Percentiles rank a stretch among this genome's conserved stretches.
Conservation (phyloP, 306 rosid genomes). For the Erythrophleum fordii region DNA sequence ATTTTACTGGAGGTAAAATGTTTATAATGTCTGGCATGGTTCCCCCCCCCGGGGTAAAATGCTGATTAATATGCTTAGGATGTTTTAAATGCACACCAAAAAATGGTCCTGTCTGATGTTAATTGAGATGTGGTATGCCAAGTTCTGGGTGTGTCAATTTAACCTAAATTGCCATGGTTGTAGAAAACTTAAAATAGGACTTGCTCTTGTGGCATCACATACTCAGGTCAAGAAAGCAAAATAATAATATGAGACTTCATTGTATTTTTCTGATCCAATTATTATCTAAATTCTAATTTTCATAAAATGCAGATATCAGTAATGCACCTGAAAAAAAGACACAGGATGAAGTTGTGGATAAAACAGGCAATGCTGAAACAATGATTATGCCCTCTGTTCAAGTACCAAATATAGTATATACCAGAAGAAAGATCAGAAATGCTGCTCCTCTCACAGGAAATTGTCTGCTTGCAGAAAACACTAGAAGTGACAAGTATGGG, state of each 20-base stretch:
- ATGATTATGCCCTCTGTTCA: constrained; percentile 41
- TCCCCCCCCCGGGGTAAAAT: neutral
- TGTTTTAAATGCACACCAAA: neutral
- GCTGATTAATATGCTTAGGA: constrained; percentile 29
- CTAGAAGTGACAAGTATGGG: constrained; percentile 36
- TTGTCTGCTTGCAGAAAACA: constrained; percentile 42
- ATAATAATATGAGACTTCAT: neutral
- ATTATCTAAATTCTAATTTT: constrained; percentile 28
- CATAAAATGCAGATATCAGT: constrained; percentile 34
- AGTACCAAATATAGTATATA: constrained; percentile 54
- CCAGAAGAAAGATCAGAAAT: constrained; percentile 54
- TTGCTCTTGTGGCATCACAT: constrained; percentile 16
- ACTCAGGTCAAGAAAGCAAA: neutral
- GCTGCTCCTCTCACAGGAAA: constrained; percentile 41
- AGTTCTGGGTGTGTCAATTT: neutral
- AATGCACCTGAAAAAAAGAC: constrained; percentile 45
- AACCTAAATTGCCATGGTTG: neutral
- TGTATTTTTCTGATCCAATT: constrained; percentile 13
- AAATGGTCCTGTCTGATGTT: constrained; percentile 31
- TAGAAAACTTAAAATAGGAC: constrained; percentile 19
- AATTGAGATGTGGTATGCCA: constrained; percentile 31
- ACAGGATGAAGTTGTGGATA: constrained; percentile 43
- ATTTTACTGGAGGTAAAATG: constrained; percentile 52
- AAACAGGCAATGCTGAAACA: constrained; percentile 44
- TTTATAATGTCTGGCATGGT: constrained; percentile 29